A percentile compares a stretch with the other conserved stretches of the same genome.
Conservation (phyloP, 2,329 filamentous ascomycete genomes). For the Alternaria brassicicola region DNA sequence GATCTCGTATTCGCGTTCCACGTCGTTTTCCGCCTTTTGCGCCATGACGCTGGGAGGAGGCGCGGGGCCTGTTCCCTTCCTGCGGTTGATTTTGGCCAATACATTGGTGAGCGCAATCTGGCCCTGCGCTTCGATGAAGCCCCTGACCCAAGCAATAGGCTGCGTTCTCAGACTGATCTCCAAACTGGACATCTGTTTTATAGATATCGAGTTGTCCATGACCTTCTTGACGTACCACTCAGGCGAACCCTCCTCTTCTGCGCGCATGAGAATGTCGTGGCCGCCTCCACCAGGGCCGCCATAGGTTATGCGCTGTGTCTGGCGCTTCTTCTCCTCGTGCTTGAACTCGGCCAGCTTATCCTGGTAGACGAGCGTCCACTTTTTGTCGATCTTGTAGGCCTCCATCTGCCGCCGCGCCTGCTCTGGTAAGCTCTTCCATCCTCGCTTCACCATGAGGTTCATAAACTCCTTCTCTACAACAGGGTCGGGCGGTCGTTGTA, state of each 20-base stretch:
- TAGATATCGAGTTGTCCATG: conserved; percentile 91
- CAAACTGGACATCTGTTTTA: conserved; percentile 89
- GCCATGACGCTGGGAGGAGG: conserved; percentile 60
- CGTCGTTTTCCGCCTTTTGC: conserved; percentile 71
- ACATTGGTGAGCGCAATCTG: conserved; percentile 95
- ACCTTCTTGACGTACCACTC: conserved; percentile 98
- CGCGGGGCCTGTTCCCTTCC: conserved; percentile 75
- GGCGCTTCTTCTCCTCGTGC: conserved; percentile 87
- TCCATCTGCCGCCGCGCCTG: conserved; percentile 95
- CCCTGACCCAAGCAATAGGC: conserved; percentile 94
- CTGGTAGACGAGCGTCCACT: conserved; percentile 96
- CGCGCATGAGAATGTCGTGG: conserved; percentile 71
- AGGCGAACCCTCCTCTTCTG: conserved; percentile 92
- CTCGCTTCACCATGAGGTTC: conserved; percentile 94
- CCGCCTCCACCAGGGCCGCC: conserved; percentile 53
- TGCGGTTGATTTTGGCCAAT: conserved; percentile 89
- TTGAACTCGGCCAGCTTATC: conserved; percentile 93
- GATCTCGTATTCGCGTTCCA: conserved; percentile 94
- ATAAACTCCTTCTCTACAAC: conserved; percentile 91
- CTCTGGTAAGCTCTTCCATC: conserved; percentile 96
- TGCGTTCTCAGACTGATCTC: conserved; percentile 95
- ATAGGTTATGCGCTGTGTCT: conserved; percentile 70
- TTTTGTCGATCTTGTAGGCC: conserved; percentile 91
- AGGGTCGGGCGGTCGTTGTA: conserved; percentile 76
- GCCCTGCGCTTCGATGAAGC: conserved; percentile 96